These are phyloP conservation scores for Tritrichomonas foetus DNA, from an alignment of 208 protist species.

Conservation along the genomic window DNA sequence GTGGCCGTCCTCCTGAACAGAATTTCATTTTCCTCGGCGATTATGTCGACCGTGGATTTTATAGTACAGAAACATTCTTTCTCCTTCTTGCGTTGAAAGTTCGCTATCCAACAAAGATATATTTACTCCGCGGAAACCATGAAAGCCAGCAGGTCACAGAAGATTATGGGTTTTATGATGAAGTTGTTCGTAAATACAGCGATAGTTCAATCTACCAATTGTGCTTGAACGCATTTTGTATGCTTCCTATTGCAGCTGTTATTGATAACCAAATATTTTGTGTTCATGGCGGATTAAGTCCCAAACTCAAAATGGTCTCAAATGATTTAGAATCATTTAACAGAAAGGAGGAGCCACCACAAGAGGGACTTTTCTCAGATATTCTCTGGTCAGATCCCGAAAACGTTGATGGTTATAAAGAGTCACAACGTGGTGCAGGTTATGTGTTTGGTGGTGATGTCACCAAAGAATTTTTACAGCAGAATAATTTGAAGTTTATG, in stretches of 20 bases:
- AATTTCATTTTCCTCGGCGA: conserved; percentile 58
- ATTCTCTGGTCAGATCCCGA: conserved; percentile 41
- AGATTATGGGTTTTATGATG: conserved; percentile 52
- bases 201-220: conserved; percentile 39
- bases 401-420: not conserved
- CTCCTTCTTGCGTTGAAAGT: conserved; percentile 51
- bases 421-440: conserved; percentile 40
- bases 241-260: conserved; percentile 32
- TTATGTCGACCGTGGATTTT: conserved; percentile 56
- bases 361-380: conserved; percentile 8
- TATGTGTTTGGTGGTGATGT: conserved; percentile 38
- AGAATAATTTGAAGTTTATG: conserved; percentile 37
- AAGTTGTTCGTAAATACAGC: conserved; percentile 75
- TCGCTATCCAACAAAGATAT: conserved; percentile 49
- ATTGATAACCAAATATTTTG: conserved; percentile 38
- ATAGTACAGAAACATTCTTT: conserved; percentile 49
- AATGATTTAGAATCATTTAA: not conserved
- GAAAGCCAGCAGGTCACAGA: conserved; percentile 50
- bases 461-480: conserved; percentile 8
- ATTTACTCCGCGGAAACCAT: conserved; percentile 56
- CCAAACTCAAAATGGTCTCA: not conserved
- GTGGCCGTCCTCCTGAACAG: conserved; percentile 45
- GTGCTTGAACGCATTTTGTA: not conserved
- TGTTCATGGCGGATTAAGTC: conserved; percentile 36
- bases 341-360: not conserved